Evolutionary conservation across 2,329 filamentous ascomycete genomes (phyloP).

Genomic region (Elsinoe ampelina): DNA sequence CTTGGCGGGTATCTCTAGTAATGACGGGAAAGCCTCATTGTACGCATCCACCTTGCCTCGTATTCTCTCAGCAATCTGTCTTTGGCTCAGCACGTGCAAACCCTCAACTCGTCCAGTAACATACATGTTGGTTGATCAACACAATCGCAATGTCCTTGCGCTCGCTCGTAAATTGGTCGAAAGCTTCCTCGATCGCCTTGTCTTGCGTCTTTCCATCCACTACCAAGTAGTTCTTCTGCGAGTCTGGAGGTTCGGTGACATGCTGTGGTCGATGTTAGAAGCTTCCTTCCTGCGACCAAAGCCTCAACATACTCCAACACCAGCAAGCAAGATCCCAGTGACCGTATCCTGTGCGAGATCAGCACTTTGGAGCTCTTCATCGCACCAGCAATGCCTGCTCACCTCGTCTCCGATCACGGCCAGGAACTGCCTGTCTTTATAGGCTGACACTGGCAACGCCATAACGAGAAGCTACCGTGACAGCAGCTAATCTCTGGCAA

Average conservation of each 20-base stretch:
- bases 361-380: no score
- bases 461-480: slow-evolving; percentile 32
- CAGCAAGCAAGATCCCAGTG: slow-evolving; percentile 87
- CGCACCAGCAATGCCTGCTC: slow-evolving; percentile 15
- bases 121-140: slow-evolving; percentile 94
- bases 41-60: slow-evolving; percentile 82
- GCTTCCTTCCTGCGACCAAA: neutral
- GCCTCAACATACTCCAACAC: slow-evolving; percentile 65
- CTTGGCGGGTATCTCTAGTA: slow-evolving; percentile 96
- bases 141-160: slow-evolving; percentile 95
- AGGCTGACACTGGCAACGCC: slow-evolving; percentile 50
- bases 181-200: slow-evolving; percentile 76
- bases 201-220: slow-evolving; percentile 91
- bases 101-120: slow-evolving; percentile 20
- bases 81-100: slow-evolving; percentile 10
- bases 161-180: slow-evolving; percentile 78
- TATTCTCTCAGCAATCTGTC: slow-evolving; percentile 85
- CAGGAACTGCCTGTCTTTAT: slow-evolving; percentile 83
- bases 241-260: slow-evolving; percentile 77
- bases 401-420: slow-evolving; percentile 98
- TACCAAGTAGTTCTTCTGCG: slow-evolving; percentile 95
- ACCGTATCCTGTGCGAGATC: slow-evolving; percentile 67
- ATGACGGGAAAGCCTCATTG: slow-evolving; percentile 87
- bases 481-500: neutral
- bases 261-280: slow-evolving; percentile 48